These are phyloP conservation scores for Magnaporthiopsis poae DNA, from an alignment of 2,329 filamentous ascomycete species.

Conservation along the genomic window DNA sequence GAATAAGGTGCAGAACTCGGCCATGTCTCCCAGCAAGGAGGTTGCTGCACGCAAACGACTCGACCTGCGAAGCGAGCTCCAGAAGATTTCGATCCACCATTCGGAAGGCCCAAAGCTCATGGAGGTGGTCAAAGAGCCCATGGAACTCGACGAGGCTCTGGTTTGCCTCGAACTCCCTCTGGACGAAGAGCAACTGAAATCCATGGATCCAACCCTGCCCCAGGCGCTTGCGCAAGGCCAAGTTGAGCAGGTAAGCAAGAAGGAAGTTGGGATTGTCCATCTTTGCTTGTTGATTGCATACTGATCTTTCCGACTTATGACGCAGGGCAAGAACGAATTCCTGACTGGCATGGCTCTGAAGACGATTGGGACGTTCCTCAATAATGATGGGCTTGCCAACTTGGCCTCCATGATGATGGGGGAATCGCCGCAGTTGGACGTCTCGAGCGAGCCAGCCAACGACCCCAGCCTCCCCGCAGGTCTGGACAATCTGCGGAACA, in stretches of 20 bases:
- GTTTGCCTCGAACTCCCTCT: constrained; percentile 21
- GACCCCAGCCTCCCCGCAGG: constrained; percentile 63
- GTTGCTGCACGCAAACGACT: constrained; percentile 10
- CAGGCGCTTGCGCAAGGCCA: constrained; percentile 4
- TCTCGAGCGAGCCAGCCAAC: constrained; percentile 19
- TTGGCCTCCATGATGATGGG: constrained; percentile 4
- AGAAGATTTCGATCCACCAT: constrained; percentile 1
- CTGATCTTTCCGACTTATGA: background rate
- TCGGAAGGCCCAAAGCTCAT: constrained; percentile 9
- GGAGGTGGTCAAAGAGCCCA: constrained; percentile 11
- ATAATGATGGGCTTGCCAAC: constrained; percentile 4
- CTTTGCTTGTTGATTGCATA: background rate
- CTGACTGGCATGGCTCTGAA: constrained; percentile 8
- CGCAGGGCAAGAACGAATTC: constrained; percentile 5
- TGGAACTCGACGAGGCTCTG: constrained; percentile 29
- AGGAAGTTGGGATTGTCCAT: background rate
- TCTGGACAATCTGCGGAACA: constrained; percentile 88
- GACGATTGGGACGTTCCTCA: background rate
- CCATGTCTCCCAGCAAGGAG: constrained; percentile 7
- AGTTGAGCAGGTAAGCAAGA: constrained; percentile 6
- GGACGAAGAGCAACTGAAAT: constrained; percentile 1
- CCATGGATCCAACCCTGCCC: constrained; percentile 3
- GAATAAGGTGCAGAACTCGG: constrained; percentile 8
- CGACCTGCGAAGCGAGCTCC: constrained; percentile 16
- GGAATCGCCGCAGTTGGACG: background rate